These are phyloP conservation scores for Umbilicus rupestris DNA, from an alignment of 164 flowering plant genomes.

Conservation along the genomic window DNA sequence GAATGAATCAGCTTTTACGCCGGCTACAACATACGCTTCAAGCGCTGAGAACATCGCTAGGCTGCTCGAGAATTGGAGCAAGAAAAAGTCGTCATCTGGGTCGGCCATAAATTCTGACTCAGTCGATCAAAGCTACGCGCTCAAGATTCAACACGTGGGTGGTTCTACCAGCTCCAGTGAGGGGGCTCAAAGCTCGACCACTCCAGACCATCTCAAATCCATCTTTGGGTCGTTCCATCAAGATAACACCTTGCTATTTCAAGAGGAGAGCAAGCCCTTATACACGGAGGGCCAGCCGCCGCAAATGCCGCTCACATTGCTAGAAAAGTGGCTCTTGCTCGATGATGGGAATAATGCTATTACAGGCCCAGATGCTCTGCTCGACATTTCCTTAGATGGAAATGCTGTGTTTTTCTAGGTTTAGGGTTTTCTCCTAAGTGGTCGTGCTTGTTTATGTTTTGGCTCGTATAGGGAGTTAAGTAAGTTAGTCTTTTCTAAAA, in stretches of 20 bases:
- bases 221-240: too few relatives aligned
- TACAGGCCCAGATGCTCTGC: neutral
- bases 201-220: neutral
- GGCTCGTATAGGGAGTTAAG: neutral
- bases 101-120: neutral
- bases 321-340: constrained; percentile 9
- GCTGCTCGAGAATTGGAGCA: constrained; percentile 11
- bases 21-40: constrained; percentile 7
- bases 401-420: constrained; percentile 7
- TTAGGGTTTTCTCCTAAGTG: neutral
- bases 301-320: constrained; percentile 7
- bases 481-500: neutral
- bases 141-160: neutral
- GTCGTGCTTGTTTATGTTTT: neutral
- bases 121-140: neutral
- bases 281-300: constrained; percentile 4
- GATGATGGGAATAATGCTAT: constrained; percentile 6
- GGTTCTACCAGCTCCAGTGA: neutral
- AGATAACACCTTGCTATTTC: neutral
- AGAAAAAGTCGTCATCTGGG: neutral
- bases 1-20: neutral
- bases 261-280: constrained; percentile 6
- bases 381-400: constrained; percentile 4
- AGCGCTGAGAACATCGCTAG: constrained; percentile 10
- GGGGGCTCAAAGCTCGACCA: neutral